Evolutionary conservation across 108 stramenopile species (phyloP).

Genomic region (Nitzschia inconspicua): DNA sequence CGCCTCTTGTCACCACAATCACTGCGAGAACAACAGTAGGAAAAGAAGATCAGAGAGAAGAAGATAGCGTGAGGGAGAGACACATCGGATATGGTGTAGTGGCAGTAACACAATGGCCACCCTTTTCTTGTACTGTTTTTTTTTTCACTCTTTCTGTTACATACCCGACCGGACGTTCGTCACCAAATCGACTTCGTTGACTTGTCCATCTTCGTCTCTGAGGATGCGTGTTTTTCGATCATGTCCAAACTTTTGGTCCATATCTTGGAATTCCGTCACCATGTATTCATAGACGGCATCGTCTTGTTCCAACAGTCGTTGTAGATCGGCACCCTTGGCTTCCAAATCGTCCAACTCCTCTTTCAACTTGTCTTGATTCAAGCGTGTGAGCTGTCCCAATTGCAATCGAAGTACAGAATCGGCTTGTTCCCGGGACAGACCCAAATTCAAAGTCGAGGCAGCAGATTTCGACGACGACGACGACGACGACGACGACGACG

Average conservation of each 20-base stretch:
- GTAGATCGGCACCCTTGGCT: conserved; percentile 34
- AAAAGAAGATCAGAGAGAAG: background rate
- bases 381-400: conserved; percentile 86
- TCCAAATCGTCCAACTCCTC: conserved; percentile 68
- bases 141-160: background rate
- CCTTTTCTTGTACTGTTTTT: too few relatives aligned
- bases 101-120: too few relatives aligned
- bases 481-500: background rate
- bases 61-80: background rate
- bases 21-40: conserved; percentile 31
- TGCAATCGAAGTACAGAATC: conserved; percentile 89
- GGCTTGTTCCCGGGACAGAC: conserved; percentile 77
- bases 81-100: background rate
- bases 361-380: conserved; percentile 84
- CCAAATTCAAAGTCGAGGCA: conserved; percentile 18
- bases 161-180: conserved; percentile 74
- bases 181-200: conserved; percentile 85
- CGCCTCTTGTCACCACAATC: conserved; percentile 89
- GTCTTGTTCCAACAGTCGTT: conserved; percentile 64
- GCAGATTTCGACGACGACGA: background rate
- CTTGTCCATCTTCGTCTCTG: conserved; percentile 74
- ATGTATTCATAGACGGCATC: conserved; percentile 78
- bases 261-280: conserved; percentile 66
- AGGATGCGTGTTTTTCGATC: conserved; percentile 80
- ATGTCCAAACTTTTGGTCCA: conserved; percentile 73